Evolutionary conservation across 345 rosid species (phyloP), one percentile per base, ranked within the genome.

Genomic region (Eucalyptus tenuipes): DNA sequence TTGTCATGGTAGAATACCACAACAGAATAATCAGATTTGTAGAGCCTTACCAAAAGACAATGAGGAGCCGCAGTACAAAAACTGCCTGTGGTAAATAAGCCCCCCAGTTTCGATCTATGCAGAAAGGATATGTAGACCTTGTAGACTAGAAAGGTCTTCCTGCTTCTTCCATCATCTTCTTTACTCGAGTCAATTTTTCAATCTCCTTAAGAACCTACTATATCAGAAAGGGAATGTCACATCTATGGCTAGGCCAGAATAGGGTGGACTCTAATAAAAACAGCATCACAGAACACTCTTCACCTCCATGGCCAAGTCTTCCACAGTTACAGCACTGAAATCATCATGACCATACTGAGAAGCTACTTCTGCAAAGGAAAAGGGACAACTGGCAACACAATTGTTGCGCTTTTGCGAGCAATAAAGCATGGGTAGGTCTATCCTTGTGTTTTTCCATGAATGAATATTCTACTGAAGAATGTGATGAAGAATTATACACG

Each of bases 161-260:
- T 47, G 99, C 99, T 89, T 91, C 97, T 94, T 95, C 96, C 98
- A 96, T 94, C 98, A 96, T 92, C 92, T 92, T 96, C 95, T 95
- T 97, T 37, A 93, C 95, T 94, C 96, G 95, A 5, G 95, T 97
- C 88, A 96, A 91, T 92, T 91, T 96, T 90, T 92, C 96, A 7
- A 96, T 90, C 95, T 93, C 97, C 89, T 89, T 93, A 57, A 97
- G 90, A 84, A 94, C 95, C 99, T 97, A 91, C 61, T 90, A 89
- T 85, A 33, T 47, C 71, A 13, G 52, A 53, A 81, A 85, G 49
- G 80, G 29, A 52, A 86, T 50, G 88, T 49, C 57, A 79, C 48
- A 68, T 33, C 44, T 68, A 71, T 71, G 10, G 13, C 40, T 71
- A 33, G 44, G 24, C 81, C 25, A 61, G 33, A 61, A 61, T 61